Evolutionary conservation across 2,329 filamentous ascomycete genomes (phyloP).

Genomic region (Arthrinium puccinioides): DNA sequence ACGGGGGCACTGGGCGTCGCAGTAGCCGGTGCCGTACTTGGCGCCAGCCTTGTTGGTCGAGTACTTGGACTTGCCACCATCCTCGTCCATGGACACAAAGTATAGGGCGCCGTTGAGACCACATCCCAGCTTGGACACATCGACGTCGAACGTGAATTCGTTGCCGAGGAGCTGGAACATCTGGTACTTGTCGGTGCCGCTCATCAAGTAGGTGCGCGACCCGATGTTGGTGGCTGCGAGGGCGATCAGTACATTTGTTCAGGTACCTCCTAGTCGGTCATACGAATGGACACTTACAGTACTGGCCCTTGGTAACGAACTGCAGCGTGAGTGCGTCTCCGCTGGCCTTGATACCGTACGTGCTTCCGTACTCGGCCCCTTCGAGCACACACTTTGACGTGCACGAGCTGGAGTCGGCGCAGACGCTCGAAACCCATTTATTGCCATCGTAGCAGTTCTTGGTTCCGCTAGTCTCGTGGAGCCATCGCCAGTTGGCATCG

Average conservation of each 20-base stretch:
- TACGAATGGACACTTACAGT: conserved; percentile 13
- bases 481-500: conserved; percentile 45
- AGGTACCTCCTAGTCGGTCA: no score
- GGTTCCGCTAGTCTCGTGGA: conserved; percentile 30
- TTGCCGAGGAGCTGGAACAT: conserved; percentile 49
- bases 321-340: conserved; percentile 38
- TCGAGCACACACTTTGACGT: conserved; percentile 34
- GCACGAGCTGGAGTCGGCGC: conserved; percentile 28
- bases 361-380: conserved; percentile 33
- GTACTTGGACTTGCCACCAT: conserved; percentile 41
- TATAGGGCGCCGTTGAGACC: conserved; percentile 59
- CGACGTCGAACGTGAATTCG: conserved; percentile 58
- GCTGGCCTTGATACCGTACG: conserved; percentile 38
- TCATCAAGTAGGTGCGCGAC: conserved; percentile 51
- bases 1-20: conserved; percentile 37
- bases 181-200: conserved; percentile 45
- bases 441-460: conserved; percentile 43
- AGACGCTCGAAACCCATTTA: conserved; percentile 25
- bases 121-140: conserved; percentile 52
- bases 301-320: conserved; percentile 40
- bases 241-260: no score
- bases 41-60: conserved; percentile 37
- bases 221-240: conserved; percentile 25
- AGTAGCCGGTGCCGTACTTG: conserved; percentile 51
- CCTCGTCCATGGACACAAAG: conserved; percentile 45